phyloP scores from a whole-genome alignment of 1,284 basidiomycete genomes.

The Ceraceosorus guamensis region DNA sequence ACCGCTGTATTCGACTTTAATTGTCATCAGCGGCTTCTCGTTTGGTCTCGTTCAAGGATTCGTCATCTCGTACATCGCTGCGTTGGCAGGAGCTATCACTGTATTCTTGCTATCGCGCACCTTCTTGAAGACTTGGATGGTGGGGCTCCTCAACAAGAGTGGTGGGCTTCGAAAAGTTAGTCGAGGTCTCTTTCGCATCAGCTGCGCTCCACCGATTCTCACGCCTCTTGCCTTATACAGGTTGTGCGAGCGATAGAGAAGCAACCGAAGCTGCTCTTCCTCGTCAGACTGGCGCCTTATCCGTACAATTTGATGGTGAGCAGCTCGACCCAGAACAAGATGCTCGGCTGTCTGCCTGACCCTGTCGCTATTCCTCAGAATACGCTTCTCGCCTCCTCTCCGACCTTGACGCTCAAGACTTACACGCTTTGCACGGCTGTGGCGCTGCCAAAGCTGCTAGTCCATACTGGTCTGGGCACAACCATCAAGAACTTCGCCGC shows the following conservation, averaged over 20 bases:
- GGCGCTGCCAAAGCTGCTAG: slow-evolving; percentile 74
- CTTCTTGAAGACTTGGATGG: slow-evolving; percentile 63
- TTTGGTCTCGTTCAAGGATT: slow-evolving; percentile 73
- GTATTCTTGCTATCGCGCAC: slow-evolving; percentile 70
- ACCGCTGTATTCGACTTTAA: slow-evolving; percentile 78
- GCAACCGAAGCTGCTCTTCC: slow-evolving; percentile 71
- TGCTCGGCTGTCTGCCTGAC: neutral
- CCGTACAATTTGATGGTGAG: slow-evolving; percentile 64
- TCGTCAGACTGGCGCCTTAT: slow-evolving; percentile 66
- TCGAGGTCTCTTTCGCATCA: neutral
- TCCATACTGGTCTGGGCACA: slow-evolving; percentile 73
- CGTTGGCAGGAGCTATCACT: slow-evolving; percentile 67
- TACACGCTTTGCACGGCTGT: slow-evolving; percentile 72
- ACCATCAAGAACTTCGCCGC: slow-evolving; percentile 74
- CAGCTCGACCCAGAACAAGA: too few relatives aligned
- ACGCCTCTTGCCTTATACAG: too few relatives aligned
- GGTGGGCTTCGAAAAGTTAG: slow-evolving; percentile 43
- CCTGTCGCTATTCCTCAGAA: slow-evolving; percentile 54
- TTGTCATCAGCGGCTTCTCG: slow-evolving; percentile 76
- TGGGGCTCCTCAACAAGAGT: slow-evolving; percentile 61
- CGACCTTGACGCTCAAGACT: slow-evolving; percentile 69
- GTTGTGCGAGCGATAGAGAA: slow-evolving; percentile 77
- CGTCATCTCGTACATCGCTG: slow-evolving; percentile 73
- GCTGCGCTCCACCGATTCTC: neutral
- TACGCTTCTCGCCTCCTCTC: slow-evolving; percentile 73